A percentile compares a stretch with the other conserved stretches of the same genome.
Evolutionary conservation across 2,329 filamentous ascomycete species (phyloP).

Genomic region (Ascochyta clinopodiicola): DNA sequence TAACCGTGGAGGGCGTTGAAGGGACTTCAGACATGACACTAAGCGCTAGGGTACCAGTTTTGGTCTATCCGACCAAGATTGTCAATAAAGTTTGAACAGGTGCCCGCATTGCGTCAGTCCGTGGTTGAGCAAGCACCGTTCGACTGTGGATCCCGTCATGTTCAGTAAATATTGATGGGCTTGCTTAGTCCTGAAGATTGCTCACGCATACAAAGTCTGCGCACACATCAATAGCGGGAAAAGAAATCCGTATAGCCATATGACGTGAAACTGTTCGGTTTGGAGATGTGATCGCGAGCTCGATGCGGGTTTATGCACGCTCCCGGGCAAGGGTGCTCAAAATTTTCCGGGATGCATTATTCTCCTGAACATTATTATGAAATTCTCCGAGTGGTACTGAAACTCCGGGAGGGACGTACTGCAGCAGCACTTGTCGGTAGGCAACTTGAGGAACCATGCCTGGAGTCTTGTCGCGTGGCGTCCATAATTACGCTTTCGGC

Average conservation of each 20-base stretch:
- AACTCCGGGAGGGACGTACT: constrained; percentile 1
- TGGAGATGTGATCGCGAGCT: constrained; percentile 5
- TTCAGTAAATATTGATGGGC: constrained; percentile 13
- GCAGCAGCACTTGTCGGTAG: constrained; percentile 2
- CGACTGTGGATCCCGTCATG: constrained; percentile 21
- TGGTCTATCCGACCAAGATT: constrained; percentile 12
- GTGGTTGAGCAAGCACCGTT: constrained; percentile 19
- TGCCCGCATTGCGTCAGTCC: constrained; percentile 17
- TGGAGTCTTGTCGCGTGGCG: constrained; percentile 14
- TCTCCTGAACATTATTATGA: constrained; percentile 16
- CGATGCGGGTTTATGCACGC: constrained; percentile 11
- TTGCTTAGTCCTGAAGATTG: not conserved
- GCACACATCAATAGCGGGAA: not conserved
- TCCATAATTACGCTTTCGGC: constrained; percentile 18
- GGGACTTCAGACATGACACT: constrained; percentile 26
- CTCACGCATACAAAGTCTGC: not conserved
- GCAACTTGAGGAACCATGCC: not conserved
- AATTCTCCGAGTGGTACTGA: constrained; percentile 12
- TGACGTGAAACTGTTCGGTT: constrained; percentile 6
- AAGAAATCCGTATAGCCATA: constrained; percentile 1
- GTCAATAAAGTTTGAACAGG: constrained; percentile 23
- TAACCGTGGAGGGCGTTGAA: constrained; percentile 18
- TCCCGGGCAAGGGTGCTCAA: not conserved
- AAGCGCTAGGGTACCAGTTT: constrained; percentile 22
- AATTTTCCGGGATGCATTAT: constrained; percentile 4